These are phyloP conservation scores for Lecanosticta acicola DNA, from an alignment of 2,329 filamentous ascomycete species.

Conservation along the genomic window DNA sequence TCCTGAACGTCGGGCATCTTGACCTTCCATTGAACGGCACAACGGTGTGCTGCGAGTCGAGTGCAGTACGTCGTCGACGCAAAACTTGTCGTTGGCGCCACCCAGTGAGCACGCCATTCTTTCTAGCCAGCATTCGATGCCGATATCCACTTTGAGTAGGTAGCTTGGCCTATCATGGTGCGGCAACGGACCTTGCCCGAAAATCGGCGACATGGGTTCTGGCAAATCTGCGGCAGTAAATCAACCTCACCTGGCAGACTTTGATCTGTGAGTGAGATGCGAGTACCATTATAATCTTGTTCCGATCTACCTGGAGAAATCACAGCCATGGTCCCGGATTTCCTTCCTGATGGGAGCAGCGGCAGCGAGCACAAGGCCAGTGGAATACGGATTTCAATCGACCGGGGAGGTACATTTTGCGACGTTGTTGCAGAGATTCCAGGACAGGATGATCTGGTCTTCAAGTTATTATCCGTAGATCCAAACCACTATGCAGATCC, in stretches of 20 bases:
- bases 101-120: neutral
- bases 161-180: neutral
- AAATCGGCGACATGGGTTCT: neutral
- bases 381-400: slow-evolving; percentile 8
- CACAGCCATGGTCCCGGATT: too few species aligned
- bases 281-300: neutral
- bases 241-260: neutral
- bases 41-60: too few species aligned
- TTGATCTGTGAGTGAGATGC: too few species aligned
- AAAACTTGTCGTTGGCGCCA: slow-evolving; percentile 1
- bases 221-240: neutral
- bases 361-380: too few species aligned
- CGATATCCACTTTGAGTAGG: neutral
- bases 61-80: too few species aligned
- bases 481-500: slow-evolving; percentile 31
- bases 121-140: neutral
- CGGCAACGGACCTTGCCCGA: neutral
- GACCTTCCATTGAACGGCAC: too few species aligned
- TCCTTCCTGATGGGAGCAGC: too few species aligned
- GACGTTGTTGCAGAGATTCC: slow-evolving; percentile 21
- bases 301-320: too few species aligned
- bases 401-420: slow-evolving; percentile 30
- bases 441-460: slow-evolving; percentile 23
- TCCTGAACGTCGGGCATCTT: too few species aligned
- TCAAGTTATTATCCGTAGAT: slow-evolving; percentile 30